A percentile compares a stretch with the other conserved stretches of the same genome.
These are phyloP conservation scores for Rhinocladiella similis DNA, from an alignment of 2,329 filamentous ascomycete species.

Conservation along the genomic window DNA sequence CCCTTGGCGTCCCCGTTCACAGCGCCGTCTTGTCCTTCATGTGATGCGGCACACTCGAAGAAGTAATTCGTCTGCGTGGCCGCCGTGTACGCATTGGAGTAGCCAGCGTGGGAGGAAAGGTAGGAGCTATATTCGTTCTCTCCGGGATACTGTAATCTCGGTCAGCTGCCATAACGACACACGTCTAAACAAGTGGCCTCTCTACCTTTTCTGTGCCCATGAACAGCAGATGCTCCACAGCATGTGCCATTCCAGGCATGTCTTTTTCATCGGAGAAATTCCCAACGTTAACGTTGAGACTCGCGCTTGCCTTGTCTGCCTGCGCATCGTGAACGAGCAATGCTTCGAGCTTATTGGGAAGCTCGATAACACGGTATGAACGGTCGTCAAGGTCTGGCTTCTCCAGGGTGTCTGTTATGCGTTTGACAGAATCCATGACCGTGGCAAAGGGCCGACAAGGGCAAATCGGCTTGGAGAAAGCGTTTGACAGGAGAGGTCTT, in stretches of 20 bases:
- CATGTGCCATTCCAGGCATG: conserved; percentile 94
- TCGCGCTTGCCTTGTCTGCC: conserved; percentile 94
- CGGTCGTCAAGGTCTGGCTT: conserved; percentile 84
- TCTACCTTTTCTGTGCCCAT: conserved; percentile 93
- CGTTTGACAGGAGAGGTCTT: conserved; percentile 8
- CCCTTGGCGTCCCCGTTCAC: conserved; percentile 23
- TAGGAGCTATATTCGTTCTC: conserved; percentile 97
- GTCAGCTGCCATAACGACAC: conserved; percentile 4
- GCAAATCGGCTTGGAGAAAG: conserved; percentile 3
- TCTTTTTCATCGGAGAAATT: conserved; percentile 90
- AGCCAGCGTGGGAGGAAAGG: conserved; percentile 82
- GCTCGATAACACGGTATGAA: conserved; percentile 79
- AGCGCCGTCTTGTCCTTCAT: conserved; percentile 41
- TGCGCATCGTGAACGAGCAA: conserved; percentile 90
- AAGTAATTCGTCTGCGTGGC: conserved; percentile 96
- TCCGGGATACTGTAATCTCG: conserved; percentile 67
- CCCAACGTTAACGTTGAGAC: conserved; percentile 92
- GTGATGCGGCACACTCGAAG: conserved; percentile 87
- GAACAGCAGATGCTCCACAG: conserved; percentile 93
- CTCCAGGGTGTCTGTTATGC: conserved; percentile 71
- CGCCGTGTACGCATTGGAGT: conserved; percentile 93
- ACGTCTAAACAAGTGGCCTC: background rate
- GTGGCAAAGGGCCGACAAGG: conserved; percentile 22
- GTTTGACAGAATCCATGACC: conserved; percentile 31
- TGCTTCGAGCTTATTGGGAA: conserved; percentile 85